Conservation (phyloP, 1,139 yeast species). For the Yamadazyma taylorii region DNA sequence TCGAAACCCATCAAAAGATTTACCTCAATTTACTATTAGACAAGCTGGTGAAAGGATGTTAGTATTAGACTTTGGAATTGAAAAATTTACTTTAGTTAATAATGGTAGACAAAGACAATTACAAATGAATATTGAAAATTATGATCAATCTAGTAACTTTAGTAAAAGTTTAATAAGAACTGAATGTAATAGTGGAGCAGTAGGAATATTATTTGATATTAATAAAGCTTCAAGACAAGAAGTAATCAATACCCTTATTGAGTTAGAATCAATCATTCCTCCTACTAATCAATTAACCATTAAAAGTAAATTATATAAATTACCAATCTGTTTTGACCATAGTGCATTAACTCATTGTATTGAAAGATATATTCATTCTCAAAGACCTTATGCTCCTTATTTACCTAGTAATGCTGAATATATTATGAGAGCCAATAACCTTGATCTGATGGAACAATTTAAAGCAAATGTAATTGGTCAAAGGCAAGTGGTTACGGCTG, state of each 20-base stretch:
- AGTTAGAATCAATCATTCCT: slow-evolving; percentile 3
- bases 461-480: slow-evolving; percentile 6
- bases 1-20: slow-evolving; percentile 1
- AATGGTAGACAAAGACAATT: slow-evolving; percentile 7
- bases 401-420: slow-evolving; percentile 8
- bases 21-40: slow-evolving; percentile 5
- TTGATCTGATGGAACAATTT: slow-evolving; percentile 7
- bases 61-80: slow-evolving; percentile 6
- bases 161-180: slow-evolving; percentile 2
- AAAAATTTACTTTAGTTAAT: slow-evolving; percentile 7
- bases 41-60: slow-evolving; percentile 8
- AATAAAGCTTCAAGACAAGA: slow-evolving; percentile 1
- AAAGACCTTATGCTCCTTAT: slow-evolving; percentile 9
- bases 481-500: slow-evolving; percentile 9
- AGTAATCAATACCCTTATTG: not conserved
- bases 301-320: slow-evolving; percentile 5
- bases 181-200: slow-evolving; percentile 8
- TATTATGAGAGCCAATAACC: slow-evolving; percentile 8
- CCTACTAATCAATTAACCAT: slow-evolving; percentile 4
- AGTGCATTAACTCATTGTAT: slow-evolving; percentile 6
- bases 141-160: not conserved
- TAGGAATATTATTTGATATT: slow-evolving; percentile 6
- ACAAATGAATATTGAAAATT: slow-evolving; percentile 2
- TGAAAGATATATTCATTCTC: slow-evolving; percentile 7
- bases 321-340: slow-evolving; percentile 9